Evolutionary conservation across 208 protist species (phyloP), one percentile per base, ranked within the genome.

Genomic region (Leishmania martiniquensis): DNA sequence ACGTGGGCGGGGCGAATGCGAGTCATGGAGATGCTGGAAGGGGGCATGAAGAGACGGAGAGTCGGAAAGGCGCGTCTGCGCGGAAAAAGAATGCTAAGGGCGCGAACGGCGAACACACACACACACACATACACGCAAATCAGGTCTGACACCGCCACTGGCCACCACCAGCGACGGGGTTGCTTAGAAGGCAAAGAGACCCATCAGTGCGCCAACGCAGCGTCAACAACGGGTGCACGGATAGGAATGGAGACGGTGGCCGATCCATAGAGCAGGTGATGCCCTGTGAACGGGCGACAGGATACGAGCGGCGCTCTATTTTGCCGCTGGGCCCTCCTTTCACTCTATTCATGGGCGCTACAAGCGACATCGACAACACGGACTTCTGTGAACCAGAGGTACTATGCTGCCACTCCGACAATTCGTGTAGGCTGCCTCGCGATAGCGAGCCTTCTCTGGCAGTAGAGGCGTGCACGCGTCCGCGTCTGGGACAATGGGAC

Each of bases 401-500:
- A 34, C 39, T 32, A 12, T 25, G 20, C 17, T 34, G 10, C n/a
- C 49, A 17, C 49, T n/a, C n/a, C 2, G 34, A 22, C 60, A 32
- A 51, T 45, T 39, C 4, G 52, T 44, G 47, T 80, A 80, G 0
- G 76, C 32, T 0, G 69, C 57, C 55, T 75, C 76, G 0, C 76
- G 69, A 49, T 80, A 80, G 4, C 63, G 69, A 34, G 69, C 76
- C 7, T 37, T 68, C 59, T 60, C 67, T 29, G 69, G 67, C 29
- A 51, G 54, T 44, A 34, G 25, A 15, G 76, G 76, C 44, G 75
- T 22, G 1, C 13, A 9, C 4, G 69, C 76, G 22, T 51, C 52
- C 37, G 76, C 76, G 34, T 75, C 76, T 17, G 76, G 76, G 2
- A 80, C 54, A 0, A 80, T 13, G 20, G 67, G 55, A 0, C 76